Evolutionary conservation across 2,329 filamentous ascomycete genomes (phyloP).

Genomic region (Domatiomyces globalis): DNA sequence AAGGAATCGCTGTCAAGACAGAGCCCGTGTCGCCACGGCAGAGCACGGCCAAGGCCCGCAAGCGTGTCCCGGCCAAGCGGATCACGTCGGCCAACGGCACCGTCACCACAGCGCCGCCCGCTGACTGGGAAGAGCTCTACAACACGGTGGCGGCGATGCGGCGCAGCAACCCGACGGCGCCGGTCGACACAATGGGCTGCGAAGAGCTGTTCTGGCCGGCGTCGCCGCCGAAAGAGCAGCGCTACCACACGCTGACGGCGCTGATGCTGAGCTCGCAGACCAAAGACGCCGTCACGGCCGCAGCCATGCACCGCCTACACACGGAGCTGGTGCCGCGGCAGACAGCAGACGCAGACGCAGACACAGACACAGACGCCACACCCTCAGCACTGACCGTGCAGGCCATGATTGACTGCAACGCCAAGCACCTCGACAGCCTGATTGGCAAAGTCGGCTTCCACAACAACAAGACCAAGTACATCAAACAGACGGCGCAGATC

Average conservation of each 20-base stretch:
- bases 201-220: conserved; percentile 36
- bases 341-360: conserved; percentile 5
- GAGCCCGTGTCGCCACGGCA: conserved; percentile 5
- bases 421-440: conserved; percentile 52
- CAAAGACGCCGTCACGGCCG: conserved; percentile 79
- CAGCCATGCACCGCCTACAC: conserved; percentile 66
- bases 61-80: conserved; percentile 27
- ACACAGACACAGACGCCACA: conserved; percentile 17
- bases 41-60: conserved; percentile 22
- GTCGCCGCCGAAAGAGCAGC: conserved; percentile 40
- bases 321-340: conserved; percentile 46
- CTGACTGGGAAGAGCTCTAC: conserved; percentile 77
- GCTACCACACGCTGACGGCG: conserved; percentile 75
- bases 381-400: conserved; percentile 50
- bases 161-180: conserved; percentile 51
- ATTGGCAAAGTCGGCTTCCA: conserved; percentile 84
- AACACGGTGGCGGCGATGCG: conserved; percentile 62
- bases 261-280: conserved; percentile 89
- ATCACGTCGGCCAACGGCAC: conserved; percentile 26
- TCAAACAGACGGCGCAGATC: conserved; percentile 61
- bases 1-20: conserved; percentile 4
- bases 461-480: conserved; percentile 80
- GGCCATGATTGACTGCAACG: conserved; percentile 59
- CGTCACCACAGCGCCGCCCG: conserved; percentile 43
- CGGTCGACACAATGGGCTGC: conserved; percentile 97